Evolutionary conservation across 306 rosid genomes (phyloP), one percentile per base, ranked within the genome.

Genomic region (Luffa acutangula): DNA sequence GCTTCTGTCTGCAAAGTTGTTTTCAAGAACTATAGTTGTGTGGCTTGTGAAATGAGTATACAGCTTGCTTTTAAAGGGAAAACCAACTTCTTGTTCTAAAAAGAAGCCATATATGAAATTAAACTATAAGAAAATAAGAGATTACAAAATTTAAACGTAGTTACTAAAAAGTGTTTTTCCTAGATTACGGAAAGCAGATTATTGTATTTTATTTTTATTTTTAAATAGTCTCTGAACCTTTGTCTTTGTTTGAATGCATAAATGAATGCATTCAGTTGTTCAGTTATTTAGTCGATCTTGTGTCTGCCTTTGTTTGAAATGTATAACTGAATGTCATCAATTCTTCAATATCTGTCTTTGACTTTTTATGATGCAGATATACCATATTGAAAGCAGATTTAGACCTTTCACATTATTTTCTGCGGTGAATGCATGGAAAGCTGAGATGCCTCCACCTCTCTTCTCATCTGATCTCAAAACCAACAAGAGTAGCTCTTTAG

Each of bases 351-450:
- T 81, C 77, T 54, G 62, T 51, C 60, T 48, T 34, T 56, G 31
- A 37, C 21, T 6, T 60, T 78, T 34, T 43, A 78, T 78, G 56
- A 63, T 80, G 73, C 89, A 95, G 99, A 85, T 93, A 75, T 89
- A 90, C 85, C 99, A 91, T 78, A 72, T 80, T 79, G 89, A 88
- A 81, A 88, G 85, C 78, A 84, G 83, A 80, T 86, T 70, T 81
- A 83, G 78, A 46, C 89, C 91, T 43, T 87, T 87, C 78, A 53
- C 82, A 20, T 88, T 95, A 78, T 63, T 84, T 56, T 86, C 94
- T 79, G 85, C 86, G 79, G 74, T 89, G 76, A 87, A 87, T 84
- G 88, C 92, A 37, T 80, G 89, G 89, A 89, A 89, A 79, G 82
- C 79, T 78, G 84, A 80, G 51, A 82, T 78, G 57, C 41, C 84